Evolutionary conservation across 139 green algal species (phyloP).

Genomic region (Pseudopediastrum boryanum): DNA sequence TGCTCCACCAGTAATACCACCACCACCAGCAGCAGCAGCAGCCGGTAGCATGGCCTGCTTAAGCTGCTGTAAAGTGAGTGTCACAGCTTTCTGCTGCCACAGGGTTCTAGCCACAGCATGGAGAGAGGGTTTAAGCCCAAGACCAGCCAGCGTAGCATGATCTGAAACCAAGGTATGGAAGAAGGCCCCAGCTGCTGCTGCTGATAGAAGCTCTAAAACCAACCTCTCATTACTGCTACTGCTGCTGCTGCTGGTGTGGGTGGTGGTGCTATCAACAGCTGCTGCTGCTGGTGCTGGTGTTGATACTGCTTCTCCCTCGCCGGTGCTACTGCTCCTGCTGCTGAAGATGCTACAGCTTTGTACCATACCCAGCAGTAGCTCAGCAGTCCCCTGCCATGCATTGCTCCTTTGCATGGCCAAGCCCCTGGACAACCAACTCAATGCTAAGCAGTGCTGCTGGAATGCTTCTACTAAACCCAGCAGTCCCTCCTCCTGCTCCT

Average conservation of each 20-base stretch:
- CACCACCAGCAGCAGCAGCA: background rate
- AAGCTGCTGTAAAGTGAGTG: background rate
- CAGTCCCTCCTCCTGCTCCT: background rate
- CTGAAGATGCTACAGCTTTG: background rate
- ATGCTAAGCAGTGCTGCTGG: background rate
- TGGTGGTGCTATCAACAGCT: background rate
- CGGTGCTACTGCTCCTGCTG: background rate
- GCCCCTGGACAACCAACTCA: constrained; percentile 2
- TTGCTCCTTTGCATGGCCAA: constrained; percentile 33
- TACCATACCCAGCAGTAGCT: constrained; percentile 19
- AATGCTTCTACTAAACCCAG: constrained; percentile 8
- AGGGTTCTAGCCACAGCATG: background rate
- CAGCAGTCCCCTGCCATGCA: constrained; percentile 4
- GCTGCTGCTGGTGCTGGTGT: background rate
- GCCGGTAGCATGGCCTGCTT: background rate
- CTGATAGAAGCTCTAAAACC: background rate
- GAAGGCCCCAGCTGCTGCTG: background rate
- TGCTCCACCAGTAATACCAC: background rate
- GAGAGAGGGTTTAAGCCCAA: background rate
- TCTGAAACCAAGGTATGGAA: background rate
- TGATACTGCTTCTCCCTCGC: no score
- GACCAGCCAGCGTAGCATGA: background rate
- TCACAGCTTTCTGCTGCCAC: constrained; percentile 39
- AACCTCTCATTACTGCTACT: background rate
- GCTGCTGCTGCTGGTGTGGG: constrained; percentile 5